Evolutionary conservation across 768 basidiomycete species (phyloP).

Genomic region (Psilocybe subaeruginosa): DNA sequence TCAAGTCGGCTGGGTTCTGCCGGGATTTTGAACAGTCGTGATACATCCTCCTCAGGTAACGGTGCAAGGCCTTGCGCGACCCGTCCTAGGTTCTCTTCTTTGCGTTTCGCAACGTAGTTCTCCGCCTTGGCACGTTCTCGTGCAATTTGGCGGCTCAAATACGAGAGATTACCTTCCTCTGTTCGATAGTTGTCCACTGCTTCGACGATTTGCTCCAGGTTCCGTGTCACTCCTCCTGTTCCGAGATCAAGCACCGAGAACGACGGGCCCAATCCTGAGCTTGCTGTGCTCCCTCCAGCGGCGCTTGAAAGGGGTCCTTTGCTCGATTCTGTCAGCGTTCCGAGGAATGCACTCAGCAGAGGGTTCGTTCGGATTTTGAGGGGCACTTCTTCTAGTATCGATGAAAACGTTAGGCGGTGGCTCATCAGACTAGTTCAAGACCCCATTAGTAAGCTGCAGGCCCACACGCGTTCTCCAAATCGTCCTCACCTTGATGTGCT

Average conservation of each 20-base stretch:
- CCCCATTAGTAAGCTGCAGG: constrained; percentile 18
- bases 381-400: constrained; percentile 85
- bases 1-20: constrained; percentile 88
- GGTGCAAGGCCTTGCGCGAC: constrained; percentile 84
- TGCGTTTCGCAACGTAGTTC: constrained; percentile 77
- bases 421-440: constrained; percentile 62
- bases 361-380: constrained; percentile 83
- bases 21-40: constrained; percentile 85
- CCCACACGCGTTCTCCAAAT: background rate
- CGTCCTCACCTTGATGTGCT: constrained; percentile 74
- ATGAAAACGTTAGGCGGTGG: constrained; percentile 83
- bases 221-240: constrained; percentile 67
- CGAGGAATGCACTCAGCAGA: constrained; percentile 78
- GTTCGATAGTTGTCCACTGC: constrained; percentile 84
- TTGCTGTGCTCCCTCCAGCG: constrained; percentile 33
- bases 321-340: constrained; percentile 56
- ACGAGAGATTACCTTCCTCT: constrained; percentile 92
- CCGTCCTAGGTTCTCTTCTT: constrained; percentile 83
- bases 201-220: constrained; percentile 85
- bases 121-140: constrained; percentile 85
- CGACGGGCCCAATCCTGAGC: constrained; percentile 54
- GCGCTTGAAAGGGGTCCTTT: constrained; percentile 39
- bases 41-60: constrained; percentile 85
- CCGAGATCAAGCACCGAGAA: constrained; percentile 76
- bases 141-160: constrained; percentile 84